Base-by-base conservation (phyloP, 1,284 basidiomycete species). In the Stygiomarasmius scandens region DNA sequence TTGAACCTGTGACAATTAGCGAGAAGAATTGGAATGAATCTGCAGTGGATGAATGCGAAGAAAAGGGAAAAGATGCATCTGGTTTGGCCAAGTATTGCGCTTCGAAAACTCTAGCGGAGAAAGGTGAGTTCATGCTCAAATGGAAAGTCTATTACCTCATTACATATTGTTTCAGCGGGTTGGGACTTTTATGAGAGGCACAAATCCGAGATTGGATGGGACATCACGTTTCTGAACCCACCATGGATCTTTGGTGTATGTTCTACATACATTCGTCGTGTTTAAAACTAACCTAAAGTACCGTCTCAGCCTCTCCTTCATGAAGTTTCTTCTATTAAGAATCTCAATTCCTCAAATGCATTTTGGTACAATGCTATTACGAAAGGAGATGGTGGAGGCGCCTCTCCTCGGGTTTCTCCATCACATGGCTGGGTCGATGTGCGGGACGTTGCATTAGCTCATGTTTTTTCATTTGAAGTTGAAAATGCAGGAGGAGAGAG, bases 11-110 rank as follows among this genome's bases (percentile, higher is more conserved):
- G 12, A 24, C 53, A 0, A 54, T 48, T 53, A 48, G 19, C 47
- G 67, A 77, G 55, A 59, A 64, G 52, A 77, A 81, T 64, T 84
- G 81, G 81, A 81, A 82, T 69, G 66, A 72, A 19, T 70, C 72
- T 49, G 68, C 73, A 1, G 66, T 72, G 19, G 61, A 67, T 11
- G 66, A 73, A 41, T 66, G 75, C 38, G 67, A 74, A 60, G 59
- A 72, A 62, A 67, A 72, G 46, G 74, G 75, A 20, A 58, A 62
- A 4, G 68, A 70, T 20, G 73, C 76, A n/a, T 20, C 61, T 8
- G 32, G 25, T 5, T 16, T 48, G 16, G 44, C 56, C 4, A 65
- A 63, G 48, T 67, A 67, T 44, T 20, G 49, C 6, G 66, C 65
- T 0, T 61, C 64, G 34, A 71, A 71, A 60, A 62, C 63, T 16